Conservation (phyloP, 495 filamentous ascomycete species). For the Talaromyces trachyspermus region DNA sequence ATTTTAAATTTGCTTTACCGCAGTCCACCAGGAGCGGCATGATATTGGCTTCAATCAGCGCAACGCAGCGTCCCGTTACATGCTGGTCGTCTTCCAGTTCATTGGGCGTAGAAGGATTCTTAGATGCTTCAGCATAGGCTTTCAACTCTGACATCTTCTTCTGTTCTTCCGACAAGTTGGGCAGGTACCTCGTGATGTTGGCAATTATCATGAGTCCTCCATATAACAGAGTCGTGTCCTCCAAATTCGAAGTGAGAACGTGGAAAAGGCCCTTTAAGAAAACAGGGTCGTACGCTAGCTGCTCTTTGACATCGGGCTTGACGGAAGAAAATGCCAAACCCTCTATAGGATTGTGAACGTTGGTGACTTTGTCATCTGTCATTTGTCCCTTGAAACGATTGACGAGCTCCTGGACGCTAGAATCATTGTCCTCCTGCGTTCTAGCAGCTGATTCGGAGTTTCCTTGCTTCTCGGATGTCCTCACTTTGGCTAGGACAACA, state of each 20-base stretch:
- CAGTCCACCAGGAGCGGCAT: slow-evolving; percentile 67
- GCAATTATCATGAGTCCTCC: slow-evolving; percentile 75
- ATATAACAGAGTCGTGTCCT: slow-evolving; percentile 67
- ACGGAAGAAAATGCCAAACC: slow-evolving; percentile 89
- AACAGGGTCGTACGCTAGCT: slow-evolving; percentile 54
- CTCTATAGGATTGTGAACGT: slow-evolving; percentile 66
- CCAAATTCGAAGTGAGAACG: slow-evolving; percentile 49
- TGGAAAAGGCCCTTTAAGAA: slow-evolving; percentile 63
- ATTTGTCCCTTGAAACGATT: slow-evolving; percentile 73
- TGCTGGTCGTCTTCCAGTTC: slow-evolving; percentile 64
- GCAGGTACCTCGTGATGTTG: slow-evolving; percentile 77
- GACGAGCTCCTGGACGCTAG: slow-evolving; percentile 62
- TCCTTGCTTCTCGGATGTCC: slow-evolving; percentile 35
- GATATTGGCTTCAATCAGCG: slow-evolving; percentile 65
- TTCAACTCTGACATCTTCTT: slow-evolving; percentile 85
- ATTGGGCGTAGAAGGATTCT: slow-evolving; percentile 46
- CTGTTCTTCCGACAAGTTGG: slow-evolving; percentile 78
- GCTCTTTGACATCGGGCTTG: slow-evolving; percentile 74
- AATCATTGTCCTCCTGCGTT: slow-evolving; percentile 36
- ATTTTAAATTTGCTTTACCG: slow-evolving; percentile 57
- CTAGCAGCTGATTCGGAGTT: slow-evolving; percentile 31
- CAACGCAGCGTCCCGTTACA: slow-evolving; percentile 68
- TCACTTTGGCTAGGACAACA: slow-evolving; percentile 76
- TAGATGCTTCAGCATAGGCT: slow-evolving; percentile 77
- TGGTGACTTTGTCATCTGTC: slow-evolving; percentile 48